Percentiles rank a stretch among this genome's conserved stretches.
These are phyloP conservation scores for Pseudoturritis turrita DNA, from an alignment of 345 rosid genomes.

Conservation along the genomic window DNA sequence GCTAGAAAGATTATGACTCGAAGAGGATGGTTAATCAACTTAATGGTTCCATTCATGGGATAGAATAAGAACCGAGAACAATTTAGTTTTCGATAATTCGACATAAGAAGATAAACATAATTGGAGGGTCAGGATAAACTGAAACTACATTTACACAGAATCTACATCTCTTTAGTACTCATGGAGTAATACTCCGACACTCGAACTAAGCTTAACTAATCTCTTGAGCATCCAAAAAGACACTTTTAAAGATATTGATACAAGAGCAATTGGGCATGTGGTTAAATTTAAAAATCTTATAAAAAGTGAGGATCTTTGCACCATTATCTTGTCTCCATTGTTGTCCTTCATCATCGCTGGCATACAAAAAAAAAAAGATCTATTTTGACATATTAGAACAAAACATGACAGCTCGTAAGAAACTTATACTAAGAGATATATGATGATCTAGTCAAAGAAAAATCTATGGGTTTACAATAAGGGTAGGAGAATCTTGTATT, in stretches of 20 bases:
- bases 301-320: neutral
- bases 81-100: too few species aligned
- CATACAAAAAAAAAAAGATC: neutral
- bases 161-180: too few species aligned
- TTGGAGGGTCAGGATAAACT: too few species aligned
- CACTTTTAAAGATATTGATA: neutral
- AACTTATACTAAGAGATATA: conserved; percentile 8
- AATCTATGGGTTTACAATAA: conserved; percentile 27
- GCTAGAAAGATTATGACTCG: too few species aligned
- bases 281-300: neutral
- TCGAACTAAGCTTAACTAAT: neutral
- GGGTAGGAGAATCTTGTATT: conserved; percentile 6
- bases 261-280: neutral
- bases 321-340: conserved; percentile 4
- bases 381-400: neutral
- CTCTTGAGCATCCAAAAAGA: neutral
- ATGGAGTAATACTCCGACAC: too few species aligned
- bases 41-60: too few species aligned
- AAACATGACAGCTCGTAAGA: conserved; percentile 26
- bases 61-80: too few species aligned
- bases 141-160: too few species aligned
- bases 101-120: too few species aligned
- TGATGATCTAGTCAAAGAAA: neutral
- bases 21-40: too few species aligned
- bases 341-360: conserved; percentile 17